A percentile compares a stretch with the other conserved stretches of the same genome.
These are phyloP conservation scores for Boletus nobilissimus DNA, from an alignment of 1,284 basidiomycete species.

Conservation along the genomic window DNA sequence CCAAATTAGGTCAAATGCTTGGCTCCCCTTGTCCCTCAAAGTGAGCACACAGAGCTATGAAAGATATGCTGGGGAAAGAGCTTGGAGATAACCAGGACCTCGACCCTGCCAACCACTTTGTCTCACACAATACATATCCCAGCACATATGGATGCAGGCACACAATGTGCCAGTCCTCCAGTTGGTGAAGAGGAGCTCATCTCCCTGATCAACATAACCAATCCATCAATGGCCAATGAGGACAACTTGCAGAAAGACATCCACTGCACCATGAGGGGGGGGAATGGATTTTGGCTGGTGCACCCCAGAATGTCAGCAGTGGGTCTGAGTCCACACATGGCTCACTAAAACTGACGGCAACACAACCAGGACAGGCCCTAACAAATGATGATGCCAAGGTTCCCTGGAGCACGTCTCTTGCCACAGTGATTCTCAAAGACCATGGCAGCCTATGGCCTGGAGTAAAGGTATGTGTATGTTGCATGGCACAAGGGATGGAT, in stretches of 20 bases:
- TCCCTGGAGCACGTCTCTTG: background rate
- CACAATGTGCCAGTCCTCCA: too few species aligned
- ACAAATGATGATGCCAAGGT: background rate
- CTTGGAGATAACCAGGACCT: too few species aligned
- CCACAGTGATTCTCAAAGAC: background rate
- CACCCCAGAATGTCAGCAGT: background rate
- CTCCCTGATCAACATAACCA: too few species aligned
- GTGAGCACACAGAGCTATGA: background rate
- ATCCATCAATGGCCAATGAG: too few species aligned
- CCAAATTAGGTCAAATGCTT: background rate
- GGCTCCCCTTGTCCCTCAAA: background rate
- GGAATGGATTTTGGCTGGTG: too few species aligned
- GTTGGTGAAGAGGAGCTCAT: too few species aligned
- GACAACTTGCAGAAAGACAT: too few species aligned
- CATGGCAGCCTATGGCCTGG: background rate
- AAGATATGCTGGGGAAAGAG: background rate
- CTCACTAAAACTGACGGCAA: background rate
- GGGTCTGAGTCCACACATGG: background rate
- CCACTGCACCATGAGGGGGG: too few species aligned
- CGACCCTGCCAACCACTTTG: too few species aligned
- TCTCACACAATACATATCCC: too few species aligned
- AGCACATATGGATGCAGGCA: too few species aligned
- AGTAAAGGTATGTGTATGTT: background rate
- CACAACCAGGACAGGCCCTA: background rate
- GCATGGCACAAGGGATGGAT: background rate